phyloP scores from a whole-genome alignment of 768 basidiomycete species.

The Udeniomyces megalosporus region DNA sequence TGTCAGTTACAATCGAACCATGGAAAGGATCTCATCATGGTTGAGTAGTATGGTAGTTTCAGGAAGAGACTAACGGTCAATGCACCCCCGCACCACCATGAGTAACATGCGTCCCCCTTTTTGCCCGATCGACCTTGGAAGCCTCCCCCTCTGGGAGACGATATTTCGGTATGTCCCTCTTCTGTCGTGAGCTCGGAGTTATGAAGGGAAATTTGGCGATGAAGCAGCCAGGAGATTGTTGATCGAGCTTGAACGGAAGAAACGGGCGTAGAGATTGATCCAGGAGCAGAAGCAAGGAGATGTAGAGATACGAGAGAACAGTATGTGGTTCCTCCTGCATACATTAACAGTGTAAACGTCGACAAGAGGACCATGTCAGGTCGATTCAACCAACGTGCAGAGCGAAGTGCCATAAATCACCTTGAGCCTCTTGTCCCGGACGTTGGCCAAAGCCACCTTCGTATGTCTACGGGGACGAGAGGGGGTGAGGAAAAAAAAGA shows the following conservation, averaged over 20 bases:
- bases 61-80: conserved; percentile 41
- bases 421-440: conserved; percentile 69
- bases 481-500: neutral
- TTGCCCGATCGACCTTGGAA: conserved; percentile 82
- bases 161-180: neutral
- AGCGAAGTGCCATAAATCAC: conserved; percentile 30
- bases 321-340: conserved; percentile 78
- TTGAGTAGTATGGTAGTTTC: too few relatives aligned
- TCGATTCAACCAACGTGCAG: neutral
- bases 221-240: conserved; percentile 61
- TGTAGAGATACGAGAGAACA: conserved; percentile 65
- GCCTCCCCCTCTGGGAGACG: conserved; percentile 40
- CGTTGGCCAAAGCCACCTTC: conserved; percentile 85
- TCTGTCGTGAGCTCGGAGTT: neutral
- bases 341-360: neutral
- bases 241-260: conserved; percentile 17
- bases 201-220: conserved; percentile 43
- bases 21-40: too few relatives aligned
- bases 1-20: conserved; percentile 2
- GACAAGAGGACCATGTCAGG: neutral
- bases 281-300: conserved; percentile 17
- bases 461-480: conserved; percentile 44
- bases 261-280: conserved; percentile 34
- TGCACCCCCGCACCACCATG: conserved; percentile 83
- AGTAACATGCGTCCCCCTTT: conserved; percentile 80